phyloP scores from a whole-genome alignment of 2,329 filamentous ascomycete species.

The Zymoseptoria pseudotritici region DNA sequence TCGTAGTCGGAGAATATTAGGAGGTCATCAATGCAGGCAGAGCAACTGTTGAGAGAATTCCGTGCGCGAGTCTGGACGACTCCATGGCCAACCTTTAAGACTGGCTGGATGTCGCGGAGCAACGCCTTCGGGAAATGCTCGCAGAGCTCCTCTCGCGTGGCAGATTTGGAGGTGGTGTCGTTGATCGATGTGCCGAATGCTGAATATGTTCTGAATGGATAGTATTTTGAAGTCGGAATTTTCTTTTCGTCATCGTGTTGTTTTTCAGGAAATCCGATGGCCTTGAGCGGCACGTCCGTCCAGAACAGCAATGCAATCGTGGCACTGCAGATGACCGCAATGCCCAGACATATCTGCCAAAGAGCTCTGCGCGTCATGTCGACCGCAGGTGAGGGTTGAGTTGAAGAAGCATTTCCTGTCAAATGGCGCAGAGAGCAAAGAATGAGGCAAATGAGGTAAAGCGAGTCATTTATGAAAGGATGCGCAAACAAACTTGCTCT shows the following conservation, averaged over 20 bases:
- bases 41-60: conserved; percentile 46
- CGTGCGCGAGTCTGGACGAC: conserved; percentile 36
- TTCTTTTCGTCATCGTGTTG: not conserved
- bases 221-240: conserved; percentile 7
- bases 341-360: conserved; percentile 6
- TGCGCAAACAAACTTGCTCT: not conserved
- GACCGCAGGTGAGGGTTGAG: not conserved
- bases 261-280: not conserved
- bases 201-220: conserved; percentile 16
- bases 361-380: not conserved
- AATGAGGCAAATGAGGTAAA: not conserved
- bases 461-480: not conserved
- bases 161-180: conserved; percentile 3
- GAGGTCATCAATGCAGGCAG: conserved; percentile 43
- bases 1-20: conserved; percentile 45
- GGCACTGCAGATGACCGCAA: not conserved
- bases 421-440: not conserved
- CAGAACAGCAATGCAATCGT: conserved; percentile 1
- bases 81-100: conserved; percentile 45
- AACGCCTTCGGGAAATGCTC: conserved; percentile 34
- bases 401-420: not conserved
- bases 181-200: conserved; percentile 10
- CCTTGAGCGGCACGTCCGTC: not conserved
- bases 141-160: conserved; percentile 29
- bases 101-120: conserved; percentile 38